Base-by-base conservation (phyloP, 176 grass and related monocot genomes). In the Carex scoparia region DNA sequence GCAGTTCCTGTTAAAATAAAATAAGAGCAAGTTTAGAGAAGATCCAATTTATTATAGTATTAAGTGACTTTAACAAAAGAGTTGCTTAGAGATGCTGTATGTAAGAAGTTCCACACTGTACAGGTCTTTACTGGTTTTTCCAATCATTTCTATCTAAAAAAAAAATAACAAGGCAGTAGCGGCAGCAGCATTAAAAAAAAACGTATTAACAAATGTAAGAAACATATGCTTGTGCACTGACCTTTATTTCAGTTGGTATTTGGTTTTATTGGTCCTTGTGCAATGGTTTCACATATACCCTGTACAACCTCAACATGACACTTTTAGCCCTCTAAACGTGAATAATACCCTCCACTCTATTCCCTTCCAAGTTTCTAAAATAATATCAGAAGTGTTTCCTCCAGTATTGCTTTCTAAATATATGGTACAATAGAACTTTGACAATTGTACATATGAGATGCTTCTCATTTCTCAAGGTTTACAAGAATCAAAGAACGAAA, bases 1-100 rank as follows among this genome's bases (percentile, higher is more conserved):
- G 96, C 93, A 37, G 96, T 99, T 19, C 96, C 96, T 98, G 89
- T 72, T 85, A 61, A 88, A 37, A 77, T 57, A 14, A 84, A 72
- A 68, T 27, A 30, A 90, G 54, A 31, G 7, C 27, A 72, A 60
- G 40, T 83, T 83, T 32, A 79, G 51, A 79, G 32, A 79, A 57
- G 74, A 58, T 58, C 32, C 44, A 74, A 72, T 69, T 69, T 69
- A 40, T 68, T 68, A 68, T 42, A 57, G 14, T 77, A 23, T 54
- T 30, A 58, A 14, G 48, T 61, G 11, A 80, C 14, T 61, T 80
- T 18, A 61, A 61, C 33, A 61, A 79, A 80, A 61, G 28, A 53
- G 6, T 40, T 15, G 1, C 11, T n/a, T 16, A 18, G 10, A 80
- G 30, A 80, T 37, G 55, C 16, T 37, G 23, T 13, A n/a, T 38